Evolutionary conservation across 495 filamentous ascomycete species (phyloP), one percentile per base, ranked within the genome.

Genomic region (Aspergillus baeticus): DNA sequence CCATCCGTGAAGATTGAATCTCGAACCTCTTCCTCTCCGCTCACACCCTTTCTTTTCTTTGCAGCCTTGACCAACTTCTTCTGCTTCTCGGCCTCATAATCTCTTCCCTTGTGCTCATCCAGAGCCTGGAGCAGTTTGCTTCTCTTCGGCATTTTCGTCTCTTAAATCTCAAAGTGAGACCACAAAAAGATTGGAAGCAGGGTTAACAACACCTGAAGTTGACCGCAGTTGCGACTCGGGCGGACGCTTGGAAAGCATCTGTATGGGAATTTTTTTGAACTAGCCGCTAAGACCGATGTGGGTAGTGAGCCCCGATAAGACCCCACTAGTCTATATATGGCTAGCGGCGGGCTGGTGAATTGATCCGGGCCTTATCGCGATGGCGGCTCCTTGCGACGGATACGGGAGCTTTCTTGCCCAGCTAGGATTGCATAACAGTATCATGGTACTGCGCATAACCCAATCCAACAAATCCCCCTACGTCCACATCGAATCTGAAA

Each of bases 41-140:
- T 79, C 54, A 73, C 69, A 58, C 72, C 74, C 64, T 80, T 81
- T 57, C 76, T 78, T 69, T 80, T 80, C 61, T 80, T 77, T 33
- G 70, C 74, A 51, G 77, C 68, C 64, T 84, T 82, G 23, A 76
- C 70, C 58, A 76, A 57, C 62, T 83, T 87, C 70, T 81, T 83
- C 69, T 85, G 82, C 59, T 84, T 82, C 68, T 90, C 78, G 54
- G 85, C 80, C 47, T 85, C 82, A 61, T 87, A 84, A 59, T 92
- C 83, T 14, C 82, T 75, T 42, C 87, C 84, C 66, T 86, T 81
- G 59, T 88, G 83, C 51, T 83, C 80, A 60, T 84, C 83, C 7
- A 90, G 78, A 33, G 87, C 86, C 60, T 81, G 73, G 55, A 84
- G 76, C 18, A 89, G 71, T 68, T 85, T 87, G 67, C 87, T 84